Conservation (phyloP, 2,329 filamentous ascomycete species). For the Chlorencoelia australis region DNA sequence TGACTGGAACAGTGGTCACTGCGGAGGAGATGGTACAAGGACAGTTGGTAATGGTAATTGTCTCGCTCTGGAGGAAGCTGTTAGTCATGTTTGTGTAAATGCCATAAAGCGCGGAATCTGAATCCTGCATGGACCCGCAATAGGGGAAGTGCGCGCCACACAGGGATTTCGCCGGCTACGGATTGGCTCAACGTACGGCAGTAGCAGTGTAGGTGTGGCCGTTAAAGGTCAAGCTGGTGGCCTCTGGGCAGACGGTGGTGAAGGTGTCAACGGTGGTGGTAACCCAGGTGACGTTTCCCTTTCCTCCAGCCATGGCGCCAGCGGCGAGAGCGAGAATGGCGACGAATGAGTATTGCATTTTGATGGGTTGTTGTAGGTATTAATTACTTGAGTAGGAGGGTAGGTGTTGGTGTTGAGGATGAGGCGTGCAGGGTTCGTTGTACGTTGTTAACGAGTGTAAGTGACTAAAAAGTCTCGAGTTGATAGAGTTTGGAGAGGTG, state of each 20-base stretch:
- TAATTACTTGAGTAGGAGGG: conserved; percentile 13
- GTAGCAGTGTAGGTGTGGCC: conserved; percentile 40
- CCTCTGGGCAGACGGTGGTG: conserved; percentile 40
- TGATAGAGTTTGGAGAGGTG: conserved; percentile 3
- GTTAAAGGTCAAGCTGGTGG: conserved; percentile 38
- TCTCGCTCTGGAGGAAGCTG: conserved; percentile 14
- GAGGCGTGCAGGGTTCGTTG: conserved; percentile 10
- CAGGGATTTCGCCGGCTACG: neutral
- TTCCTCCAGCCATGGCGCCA: conserved; percentile 19
- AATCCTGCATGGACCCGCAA: neutral
- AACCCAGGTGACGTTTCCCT: conserved; percentile 28
- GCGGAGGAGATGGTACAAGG: conserved; percentile 25
- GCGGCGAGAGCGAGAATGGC: conserved; percentile 27
- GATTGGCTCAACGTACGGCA: conserved; percentile 29
- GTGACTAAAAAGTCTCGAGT: conserved; percentile 20
- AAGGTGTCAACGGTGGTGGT: conserved; percentile 40
- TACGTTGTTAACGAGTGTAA: conserved; percentile 25
- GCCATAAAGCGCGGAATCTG: neutral
- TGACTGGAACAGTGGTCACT: no score
- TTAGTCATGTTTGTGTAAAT: neutral
- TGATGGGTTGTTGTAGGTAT: conserved; percentile 24
- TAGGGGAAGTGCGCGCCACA: neutral
- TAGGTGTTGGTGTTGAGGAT: conserved; percentile 5
- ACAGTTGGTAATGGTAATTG: conserved; percentile 25
- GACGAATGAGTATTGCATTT: conserved; percentile 30